These are phyloP conservation scores for Scedosporium aurantiacum DNA, from an alignment of 2,329 filamentous ascomycete genomes.

Conservation along the genomic window DNA sequence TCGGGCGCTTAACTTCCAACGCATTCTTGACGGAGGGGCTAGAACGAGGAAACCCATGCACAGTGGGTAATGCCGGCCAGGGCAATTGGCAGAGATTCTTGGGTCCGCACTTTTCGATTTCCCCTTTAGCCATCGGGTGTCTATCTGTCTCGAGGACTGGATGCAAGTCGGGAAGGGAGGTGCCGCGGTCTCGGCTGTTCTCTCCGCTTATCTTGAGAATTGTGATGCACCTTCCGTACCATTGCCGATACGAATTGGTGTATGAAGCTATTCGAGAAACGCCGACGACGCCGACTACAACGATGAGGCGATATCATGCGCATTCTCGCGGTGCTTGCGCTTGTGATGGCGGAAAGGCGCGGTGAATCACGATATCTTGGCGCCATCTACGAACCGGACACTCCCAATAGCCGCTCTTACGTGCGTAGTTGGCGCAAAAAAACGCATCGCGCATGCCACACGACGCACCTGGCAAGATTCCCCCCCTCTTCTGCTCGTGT, in stretches of 20 bases:
- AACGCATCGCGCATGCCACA: not conserved
- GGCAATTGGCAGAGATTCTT: not conserved
- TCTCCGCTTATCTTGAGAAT: not conserved
- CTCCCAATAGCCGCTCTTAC: not conserved
- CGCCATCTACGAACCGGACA: not conserved
- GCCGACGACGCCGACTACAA: too few relatives aligned
- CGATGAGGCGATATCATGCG: not conserved
- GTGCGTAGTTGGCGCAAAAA: not conserved
- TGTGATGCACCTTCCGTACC: not conserved
- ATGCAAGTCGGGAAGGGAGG: not conserved
- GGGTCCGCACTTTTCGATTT: not conserved
- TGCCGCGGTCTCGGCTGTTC: not conserved
- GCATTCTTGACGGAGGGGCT: not conserved
- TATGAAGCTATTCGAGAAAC: too few relatives aligned
- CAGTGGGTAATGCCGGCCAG: not conserved
- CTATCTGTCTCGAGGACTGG: not conserved
- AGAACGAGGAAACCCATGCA: not conserved
- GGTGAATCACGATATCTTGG: not conserved
- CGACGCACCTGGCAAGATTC: not conserved
- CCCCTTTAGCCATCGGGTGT: not conserved
- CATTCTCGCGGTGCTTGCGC: not conserved
- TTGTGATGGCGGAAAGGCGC: not conserved
- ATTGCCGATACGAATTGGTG: not conserved
- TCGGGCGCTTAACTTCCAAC: not conserved
- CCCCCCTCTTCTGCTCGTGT: not conserved